These are phyloP conservation scores for Carex sylvatica DNA, from an alignment of 202 grass and related monocot species.

Conservation along the genomic window DNA sequence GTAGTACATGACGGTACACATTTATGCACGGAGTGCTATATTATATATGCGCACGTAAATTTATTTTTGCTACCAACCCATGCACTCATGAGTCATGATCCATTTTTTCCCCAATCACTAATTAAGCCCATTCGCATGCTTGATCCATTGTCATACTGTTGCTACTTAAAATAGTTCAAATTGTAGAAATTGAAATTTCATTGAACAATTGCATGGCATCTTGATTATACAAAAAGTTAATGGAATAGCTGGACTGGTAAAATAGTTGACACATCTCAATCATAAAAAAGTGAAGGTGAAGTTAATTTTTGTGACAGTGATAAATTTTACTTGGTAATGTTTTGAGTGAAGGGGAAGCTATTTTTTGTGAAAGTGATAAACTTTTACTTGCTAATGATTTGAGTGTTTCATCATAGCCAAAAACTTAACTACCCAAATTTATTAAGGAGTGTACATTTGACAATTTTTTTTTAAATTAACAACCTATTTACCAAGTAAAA, in stretches of 20 bases:
- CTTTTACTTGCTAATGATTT: not conserved
- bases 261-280: not conserved
- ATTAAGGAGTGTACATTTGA: not conserved
- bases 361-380: not conserved
- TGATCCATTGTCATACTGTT: not conserved
- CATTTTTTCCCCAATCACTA: too few species aligned
- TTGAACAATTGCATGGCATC: not conserved
- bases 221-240: not conserved
- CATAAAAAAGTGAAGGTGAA: not conserved
- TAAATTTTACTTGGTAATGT: not conserved
- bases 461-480: not conserved
- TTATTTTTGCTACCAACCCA: conserved; percentile 16
- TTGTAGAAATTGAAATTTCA: not conserved
- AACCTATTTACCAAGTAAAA: not conserved
- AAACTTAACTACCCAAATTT: not conserved
- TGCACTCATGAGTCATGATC: not conserved
- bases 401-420: not conserved
- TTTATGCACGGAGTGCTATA: conserved; percentile 4
- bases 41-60: conserved; percentile 15
- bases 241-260: not conserved
- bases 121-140: not conserved
- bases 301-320: not conserved
- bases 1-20: not conserved
- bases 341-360: not conserved
- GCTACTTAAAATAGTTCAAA: not conserved